Base-by-base conservation (phyloP, 345 rosid species). In the Pistacia vera region DNA sequence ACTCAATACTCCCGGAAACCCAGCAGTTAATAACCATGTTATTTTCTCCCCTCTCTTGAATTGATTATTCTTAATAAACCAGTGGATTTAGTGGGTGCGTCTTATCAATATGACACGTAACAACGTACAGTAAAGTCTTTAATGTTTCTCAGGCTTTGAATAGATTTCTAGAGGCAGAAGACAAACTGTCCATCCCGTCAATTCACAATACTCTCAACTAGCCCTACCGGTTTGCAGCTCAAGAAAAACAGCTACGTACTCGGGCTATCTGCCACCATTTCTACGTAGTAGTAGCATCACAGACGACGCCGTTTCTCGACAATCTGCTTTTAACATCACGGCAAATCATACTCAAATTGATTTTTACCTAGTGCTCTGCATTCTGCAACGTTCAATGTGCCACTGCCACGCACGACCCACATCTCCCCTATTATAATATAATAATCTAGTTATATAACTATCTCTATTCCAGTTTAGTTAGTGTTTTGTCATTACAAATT, bases 11-110 rank as follows among this genome's bases (percentile, higher is more conserved):
- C 79, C 70, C 68, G 35, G 74, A 75, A 79, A 77, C 79, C 87
- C 95, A 78, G 64, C 81, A 76, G 83, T 83, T 73, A 77, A 54
- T 14, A 55, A 55, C 71, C 61, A 75, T 59, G 66, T 49, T 73
- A 28, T 22, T 51, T 61, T 78, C 76, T 70, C 68, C 48, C 10
- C 8, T 63, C 14, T n/a, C 10, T 70, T 6, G 11, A 22, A 28
- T 51, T 66, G 11, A 54, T 38, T 62, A n/a, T 63, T 8, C 20
- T 62, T 13, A 18, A 36, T 16, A 0, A 4, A 1, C 11, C 11
- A 17, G 56, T 38, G 25, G 70, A 56, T 66, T 73, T 70, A 77
- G 75, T 65, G 75, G 83, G 79, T 70, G 59, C 60, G 18, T 7
- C 65, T 6, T 38, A n/a, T 78, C 66, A 56, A 35, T 64, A 18